These are phyloP conservation scores for Aspergillus nanangensis DNA, from an alignment of 495 filamentous ascomycete species.

Conservation along the genomic window DNA sequence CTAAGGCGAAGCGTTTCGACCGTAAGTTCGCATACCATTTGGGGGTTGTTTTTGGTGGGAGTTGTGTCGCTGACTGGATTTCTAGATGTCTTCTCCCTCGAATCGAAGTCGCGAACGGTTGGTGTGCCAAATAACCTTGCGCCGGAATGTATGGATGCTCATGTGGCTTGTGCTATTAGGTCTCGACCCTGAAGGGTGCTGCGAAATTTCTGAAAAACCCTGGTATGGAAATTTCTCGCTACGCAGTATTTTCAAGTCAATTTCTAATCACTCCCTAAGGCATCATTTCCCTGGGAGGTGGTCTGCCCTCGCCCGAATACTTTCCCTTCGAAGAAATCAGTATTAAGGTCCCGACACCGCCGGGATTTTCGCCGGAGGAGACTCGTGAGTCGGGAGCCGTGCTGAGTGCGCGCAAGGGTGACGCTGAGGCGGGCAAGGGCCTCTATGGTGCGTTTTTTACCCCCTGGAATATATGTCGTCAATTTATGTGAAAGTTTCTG, in stretches of 20 bases:
- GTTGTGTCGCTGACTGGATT: slow-evolving; percentile 15
- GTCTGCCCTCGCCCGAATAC: slow-evolving; percentile 81
- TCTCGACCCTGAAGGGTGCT: slow-evolving; percentile 71
- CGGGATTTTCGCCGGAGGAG: slow-evolving; percentile 64
- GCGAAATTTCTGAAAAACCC: slow-evolving; percentile 70
- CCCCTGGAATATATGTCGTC: not conserved
- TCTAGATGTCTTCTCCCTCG: slow-evolving; percentile 33
- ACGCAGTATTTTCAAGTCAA: no score
- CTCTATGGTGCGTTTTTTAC: slow-evolving; percentile 45
- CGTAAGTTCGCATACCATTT: slow-evolving; percentile 49
- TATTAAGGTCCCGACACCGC: slow-evolving; percentile 62
- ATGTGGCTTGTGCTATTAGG: slow-evolving; percentile 20
- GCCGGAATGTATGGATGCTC: slow-evolving; percentile 1
- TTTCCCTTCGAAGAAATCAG: slow-evolving; percentile 75
- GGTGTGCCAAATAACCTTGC: not conserved
- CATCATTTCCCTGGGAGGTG: slow-evolving; percentile 85
- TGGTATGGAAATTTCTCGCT: slow-evolving; percentile 34
- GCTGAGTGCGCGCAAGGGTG: slow-evolving; percentile 75
- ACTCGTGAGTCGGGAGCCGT: slow-evolving; percentile 48
- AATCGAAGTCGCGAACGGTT: slow-evolving; percentile 40
- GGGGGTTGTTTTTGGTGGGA: slow-evolving; percentile 6
- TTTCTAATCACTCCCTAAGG: slow-evolving; percentile 22
- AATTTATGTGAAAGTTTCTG: slow-evolving; percentile 2
- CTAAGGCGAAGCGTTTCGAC: slow-evolving; percentile 79
- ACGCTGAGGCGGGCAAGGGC: slow-evolving; percentile 61